Conservation (phyloP, 352 stramenopile species). For the Globisporangium acanthophoron region DNA sequence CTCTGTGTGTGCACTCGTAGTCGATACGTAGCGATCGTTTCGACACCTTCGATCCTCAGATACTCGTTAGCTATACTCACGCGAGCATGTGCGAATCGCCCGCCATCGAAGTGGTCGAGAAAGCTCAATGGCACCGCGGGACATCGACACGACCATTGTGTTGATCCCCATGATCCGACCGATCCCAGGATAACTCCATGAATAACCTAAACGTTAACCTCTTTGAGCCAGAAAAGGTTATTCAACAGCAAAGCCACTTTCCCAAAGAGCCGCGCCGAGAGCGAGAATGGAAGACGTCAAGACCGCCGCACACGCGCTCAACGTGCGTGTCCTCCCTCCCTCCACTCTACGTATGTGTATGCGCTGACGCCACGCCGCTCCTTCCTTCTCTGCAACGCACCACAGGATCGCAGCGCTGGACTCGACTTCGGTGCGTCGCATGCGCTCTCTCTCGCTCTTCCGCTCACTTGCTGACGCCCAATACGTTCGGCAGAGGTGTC, state of each 20-base stretch:
- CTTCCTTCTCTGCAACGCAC: background rate
- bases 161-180: too few species aligned
- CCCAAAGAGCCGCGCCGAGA: background rate
- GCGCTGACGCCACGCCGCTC: background rate
- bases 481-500: slow-evolving; percentile 49
- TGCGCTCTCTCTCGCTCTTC: background rate
- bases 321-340: slow-evolving; percentile 18
- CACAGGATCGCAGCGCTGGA: slow-evolving; percentile 54
- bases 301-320: slow-evolving; percentile 33
- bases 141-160: too few species aligned
- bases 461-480: background rate
- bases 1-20: too few species aligned
- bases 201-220: too few species aligned
- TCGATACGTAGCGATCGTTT: too few species aligned
- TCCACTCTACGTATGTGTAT: background rate
- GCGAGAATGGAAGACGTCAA: slow-evolving; percentile 35
- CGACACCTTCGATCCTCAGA: background rate
- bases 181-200: too few species aligned
- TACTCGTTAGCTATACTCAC: too few species aligned
- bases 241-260: background rate
- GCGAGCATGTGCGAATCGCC: too few species aligned
- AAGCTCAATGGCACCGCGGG: too few species aligned
- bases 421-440: slow-evolving; percentile 61
- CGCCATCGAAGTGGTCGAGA: too few species aligned
- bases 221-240: too few species aligned